These are phyloP conservation scores for Aspergillus ochraceoroseus DNA, from an alignment of 2,329 filamentous ascomycete genomes.

Conservation along the genomic window DNA sequence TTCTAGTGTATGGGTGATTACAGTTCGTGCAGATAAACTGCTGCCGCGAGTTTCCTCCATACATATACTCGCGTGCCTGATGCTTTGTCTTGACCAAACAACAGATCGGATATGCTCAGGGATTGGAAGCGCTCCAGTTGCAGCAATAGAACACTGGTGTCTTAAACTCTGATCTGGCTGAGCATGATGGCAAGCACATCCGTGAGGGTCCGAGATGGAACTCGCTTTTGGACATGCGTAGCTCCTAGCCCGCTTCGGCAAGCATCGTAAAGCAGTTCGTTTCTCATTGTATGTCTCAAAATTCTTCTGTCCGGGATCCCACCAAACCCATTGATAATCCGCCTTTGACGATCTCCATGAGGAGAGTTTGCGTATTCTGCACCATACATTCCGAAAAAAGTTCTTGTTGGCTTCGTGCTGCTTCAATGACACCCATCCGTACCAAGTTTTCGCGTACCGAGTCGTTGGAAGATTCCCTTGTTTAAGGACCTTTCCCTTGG, in stretches of 20 bases:
- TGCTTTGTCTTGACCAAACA: too few species aligned
- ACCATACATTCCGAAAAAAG: constrained; percentile 20
- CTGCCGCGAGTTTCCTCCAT: background rate
- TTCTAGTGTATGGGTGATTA: too few species aligned
- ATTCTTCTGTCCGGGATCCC: constrained; percentile 34
- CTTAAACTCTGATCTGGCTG: constrained; percentile 2
- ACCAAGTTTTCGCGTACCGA: constrained; percentile 42
- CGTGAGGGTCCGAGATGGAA: constrained; percentile 27
- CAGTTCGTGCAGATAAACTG: background rate
- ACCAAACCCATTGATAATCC: constrained; percentile 42
- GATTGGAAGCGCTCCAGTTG: constrained; percentile 13
- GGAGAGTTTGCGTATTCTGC: constrained; percentile 24
- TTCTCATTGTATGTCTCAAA: constrained; percentile 20
- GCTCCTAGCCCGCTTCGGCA: constrained; percentile 28
- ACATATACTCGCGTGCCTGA: background rate
- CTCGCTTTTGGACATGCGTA: constrained; percentile 25
- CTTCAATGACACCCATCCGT: constrained; percentile 39
- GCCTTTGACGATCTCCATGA: constrained; percentile 35
- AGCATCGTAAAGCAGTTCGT: constrained; percentile 19
- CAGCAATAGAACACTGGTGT: background rate
- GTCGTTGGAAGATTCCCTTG: constrained; percentile 29
- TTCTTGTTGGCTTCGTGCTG: constrained; percentile 30
- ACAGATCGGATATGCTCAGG: background rate
- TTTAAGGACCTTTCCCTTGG: constrained; percentile 30
- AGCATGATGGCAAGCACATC: constrained; percentile 7